These are phyloP conservation scores for Ophiorrhiza pumila DNA, from an alignment of 257 asterid genomes.

Conservation along the genomic window DNA sequence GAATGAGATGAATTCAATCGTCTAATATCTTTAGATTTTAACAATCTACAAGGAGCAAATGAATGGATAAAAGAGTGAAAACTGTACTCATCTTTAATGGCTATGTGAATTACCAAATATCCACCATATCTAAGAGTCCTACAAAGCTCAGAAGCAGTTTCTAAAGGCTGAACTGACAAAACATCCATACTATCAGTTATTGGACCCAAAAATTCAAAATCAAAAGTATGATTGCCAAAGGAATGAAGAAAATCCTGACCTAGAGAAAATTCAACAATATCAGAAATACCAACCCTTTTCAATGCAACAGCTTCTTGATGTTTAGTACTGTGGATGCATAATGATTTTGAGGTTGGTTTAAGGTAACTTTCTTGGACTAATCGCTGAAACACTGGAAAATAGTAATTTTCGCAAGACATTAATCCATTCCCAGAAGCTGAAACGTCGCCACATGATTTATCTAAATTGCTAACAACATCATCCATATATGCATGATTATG, in stretches of 20 bases:
- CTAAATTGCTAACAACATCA: neutral
- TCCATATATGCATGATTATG: neutral
- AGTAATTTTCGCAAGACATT: constrained; percentile 5
- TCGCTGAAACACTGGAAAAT: constrained; percentile 5
- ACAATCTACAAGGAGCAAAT: constrained; percentile 12
- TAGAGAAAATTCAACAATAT: neutral
- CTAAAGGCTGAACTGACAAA: constrained; percentile 4
- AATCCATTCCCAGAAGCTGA: neutral
- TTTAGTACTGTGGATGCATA: constrained; percentile 3
- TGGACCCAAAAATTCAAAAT: constrained; percentile 15
- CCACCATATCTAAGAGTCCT: constrained; percentile 17
- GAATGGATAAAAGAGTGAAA: constrained; percentile 15
- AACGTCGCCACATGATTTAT: neutral
- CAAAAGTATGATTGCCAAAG: constrained; percentile 3
- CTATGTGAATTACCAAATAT: constrained; percentile 8
- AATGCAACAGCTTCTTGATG: constrained; percentile 9
- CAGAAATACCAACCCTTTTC: constrained; percentile 11
- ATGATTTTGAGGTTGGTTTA: constrained; percentile 5
- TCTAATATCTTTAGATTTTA: neutral
- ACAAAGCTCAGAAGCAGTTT: constrained; percentile 12
- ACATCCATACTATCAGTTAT: neutral
- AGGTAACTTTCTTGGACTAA: constrained; percentile 5
- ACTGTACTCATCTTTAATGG: constrained; percentile 11
- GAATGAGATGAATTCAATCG: constrained; percentile 4
- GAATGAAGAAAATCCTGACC: neutral